Conservation (phyloP, 1,284 basidiomycete genomes). For the Xerocomus nothofagi region DNA sequence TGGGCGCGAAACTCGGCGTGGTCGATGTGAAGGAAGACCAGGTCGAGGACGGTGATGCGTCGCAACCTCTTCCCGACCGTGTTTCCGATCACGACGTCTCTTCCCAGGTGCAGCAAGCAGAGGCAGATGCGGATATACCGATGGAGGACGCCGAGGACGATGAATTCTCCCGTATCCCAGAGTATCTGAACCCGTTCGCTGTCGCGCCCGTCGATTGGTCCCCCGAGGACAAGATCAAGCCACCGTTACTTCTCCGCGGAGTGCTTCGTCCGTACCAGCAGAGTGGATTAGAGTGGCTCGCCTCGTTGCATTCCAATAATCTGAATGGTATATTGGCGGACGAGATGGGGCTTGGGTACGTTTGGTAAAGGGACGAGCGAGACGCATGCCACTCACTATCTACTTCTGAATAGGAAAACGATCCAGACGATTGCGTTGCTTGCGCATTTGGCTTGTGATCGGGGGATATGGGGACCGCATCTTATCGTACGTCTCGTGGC, state of each 20-base stretch:
- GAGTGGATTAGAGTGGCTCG: constrained; percentile 93
- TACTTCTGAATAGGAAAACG: constrained; percentile 71
- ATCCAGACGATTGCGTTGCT: constrained; percentile 95
- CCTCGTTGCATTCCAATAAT: constrained; percentile 82
- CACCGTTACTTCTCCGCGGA: constrained; percentile 85
- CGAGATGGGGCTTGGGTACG: constrained; percentile 89
- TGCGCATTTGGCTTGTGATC: constrained; percentile 91
- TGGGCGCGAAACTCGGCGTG: background rate
- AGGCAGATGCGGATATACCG: constrained; percentile 4
- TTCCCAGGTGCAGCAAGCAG: constrained; percentile 4
- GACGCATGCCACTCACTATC: constrained; percentile 3
- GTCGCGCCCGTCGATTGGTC: constrained; percentile 69
- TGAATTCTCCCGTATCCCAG: constrained; percentile 42
- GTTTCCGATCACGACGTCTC: background rate
- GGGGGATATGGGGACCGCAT: constrained; percentile 96
- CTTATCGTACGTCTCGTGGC: constrained; percentile 60
- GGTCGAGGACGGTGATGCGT: background rate
- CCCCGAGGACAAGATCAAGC: constrained; percentile 56
- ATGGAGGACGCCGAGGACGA: constrained; percentile 20
- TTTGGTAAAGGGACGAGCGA: constrained; percentile 13
- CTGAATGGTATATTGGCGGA: constrained; percentile 94
- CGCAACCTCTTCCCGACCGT: background rate
- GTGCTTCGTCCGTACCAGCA: constrained; percentile 93
- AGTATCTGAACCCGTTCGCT: constrained; percentile 64
- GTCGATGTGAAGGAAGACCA: background rate